Conservation (phyloP, 2,329 filamentous ascomycete genomes). For the Akanthomyces dipterigenus region DNA sequence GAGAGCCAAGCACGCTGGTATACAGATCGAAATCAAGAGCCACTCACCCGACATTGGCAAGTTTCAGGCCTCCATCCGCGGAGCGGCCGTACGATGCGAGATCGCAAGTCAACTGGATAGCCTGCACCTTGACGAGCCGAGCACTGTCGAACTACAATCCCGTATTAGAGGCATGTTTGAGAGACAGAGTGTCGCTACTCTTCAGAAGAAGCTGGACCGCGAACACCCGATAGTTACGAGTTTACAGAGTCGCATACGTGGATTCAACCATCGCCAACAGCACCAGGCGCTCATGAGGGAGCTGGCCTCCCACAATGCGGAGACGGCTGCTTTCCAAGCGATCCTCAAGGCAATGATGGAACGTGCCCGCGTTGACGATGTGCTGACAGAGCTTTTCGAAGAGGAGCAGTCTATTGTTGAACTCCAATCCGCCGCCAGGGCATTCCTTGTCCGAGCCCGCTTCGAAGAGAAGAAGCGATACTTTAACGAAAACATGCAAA, state of each 20-base stretch:
- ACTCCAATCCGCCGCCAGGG: constrained; percentile 68
- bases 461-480: constrained; percentile 83
- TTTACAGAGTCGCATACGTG: constrained; percentile 63
- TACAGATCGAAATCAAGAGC: constrained; percentile 42
- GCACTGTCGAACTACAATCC: constrained; percentile 49
- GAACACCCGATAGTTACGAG: constrained; percentile 50
- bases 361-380: constrained; percentile 64
- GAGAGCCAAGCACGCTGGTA: constrained; percentile 36
- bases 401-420: constrained; percentile 72
- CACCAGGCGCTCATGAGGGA: constrained; percentile 59
- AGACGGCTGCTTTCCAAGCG: constrained; percentile 66
- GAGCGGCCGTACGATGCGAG: constrained; percentile 46
- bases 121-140: constrained; percentile 38
- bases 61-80: constrained; percentile 48
- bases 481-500: constrained; percentile 96
- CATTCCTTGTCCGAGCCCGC: constrained; percentile 62
- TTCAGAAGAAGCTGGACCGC: constrained; percentile 49
- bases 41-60: constrained; percentile 37
- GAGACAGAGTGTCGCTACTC: constrained; percentile 41
- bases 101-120: constrained; percentile 41
- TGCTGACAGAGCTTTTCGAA: constrained; percentile 71
- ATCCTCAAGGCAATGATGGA: constrained; percentile 72
- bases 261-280: constrained; percentile 55
- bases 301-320: constrained; percentile 60
- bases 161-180: constrained; percentile 55